Evolutionary conservation across 2,329 filamentous ascomycete species (phyloP).

Genomic region (Colletotrichum brevisporum): DNA sequence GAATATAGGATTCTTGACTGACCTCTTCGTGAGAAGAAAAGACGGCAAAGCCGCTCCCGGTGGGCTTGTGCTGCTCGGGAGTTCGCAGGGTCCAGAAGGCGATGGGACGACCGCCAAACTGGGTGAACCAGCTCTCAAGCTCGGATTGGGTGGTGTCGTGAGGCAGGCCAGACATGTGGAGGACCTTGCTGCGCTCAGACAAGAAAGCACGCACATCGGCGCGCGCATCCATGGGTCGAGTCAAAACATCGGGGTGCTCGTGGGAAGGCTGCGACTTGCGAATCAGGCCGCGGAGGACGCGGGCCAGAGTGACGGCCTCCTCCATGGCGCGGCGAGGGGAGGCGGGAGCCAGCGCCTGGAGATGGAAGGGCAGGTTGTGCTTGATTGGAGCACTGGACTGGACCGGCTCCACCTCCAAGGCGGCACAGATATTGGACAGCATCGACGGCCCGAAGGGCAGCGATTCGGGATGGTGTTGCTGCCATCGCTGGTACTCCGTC

Average conservation of each 20-base stretch:
- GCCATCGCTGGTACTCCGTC: slow-evolving; percentile 98
- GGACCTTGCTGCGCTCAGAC: slow-evolving; percentile 95
- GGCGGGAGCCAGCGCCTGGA: slow-evolving; percentile 94
- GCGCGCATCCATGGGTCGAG: slow-evolving; percentile 94
- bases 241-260: slow-evolving; percentile 95
- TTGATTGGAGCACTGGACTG: slow-evolving; percentile 98
- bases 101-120: slow-evolving; percentile 97
- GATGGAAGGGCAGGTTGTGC: slow-evolving; percentile 97
- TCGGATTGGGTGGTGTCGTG: slow-evolving; percentile 99
- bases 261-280: slow-evolving; percentile 95
- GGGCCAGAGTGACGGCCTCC: slow-evolving; percentile 93
- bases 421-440: slow-evolving; percentile 97
- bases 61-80: slow-evolving; percentile 99
- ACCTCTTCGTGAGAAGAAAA: slow-evolving; percentile 99
- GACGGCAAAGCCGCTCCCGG: slow-evolving; percentile 96
- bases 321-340: slow-evolving; percentile 98
- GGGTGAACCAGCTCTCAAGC: slow-evolving; percentile 99
- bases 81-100: slow-evolving; percentile 99
- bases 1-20: slow-evolving; percentile 53
- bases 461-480: slow-evolving; percentile 97
- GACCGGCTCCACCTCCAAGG: slow-evolving; percentile 96
- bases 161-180: slow-evolving; percentile 97
- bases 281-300: slow-evolving; percentile 92
- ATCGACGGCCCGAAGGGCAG: slow-evolving; percentile 96
- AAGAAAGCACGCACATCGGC: slow-evolving; percentile 97